Conservation (phyloP, 2,329 filamentous ascomycete genomes). For the Chrysosporium queenslandicum region DNA sequence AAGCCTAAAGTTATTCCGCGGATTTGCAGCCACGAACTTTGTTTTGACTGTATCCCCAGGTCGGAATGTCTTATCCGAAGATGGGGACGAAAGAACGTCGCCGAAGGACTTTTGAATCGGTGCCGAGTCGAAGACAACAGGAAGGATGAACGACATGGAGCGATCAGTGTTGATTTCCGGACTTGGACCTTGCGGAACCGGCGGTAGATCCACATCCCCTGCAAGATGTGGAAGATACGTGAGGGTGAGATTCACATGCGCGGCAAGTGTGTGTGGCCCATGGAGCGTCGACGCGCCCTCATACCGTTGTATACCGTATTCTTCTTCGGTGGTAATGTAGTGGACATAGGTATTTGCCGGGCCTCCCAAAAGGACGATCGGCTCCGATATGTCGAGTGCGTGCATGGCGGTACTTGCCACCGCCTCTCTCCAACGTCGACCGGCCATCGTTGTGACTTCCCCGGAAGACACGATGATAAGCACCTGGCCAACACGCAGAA, state of each 20-base stretch:
- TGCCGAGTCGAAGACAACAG: slow-evolving; percentile 63
- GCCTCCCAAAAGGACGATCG: slow-evolving; percentile 73
- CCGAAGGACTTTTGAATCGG: slow-evolving; percentile 62
- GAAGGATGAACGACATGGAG: slow-evolving; percentile 71
- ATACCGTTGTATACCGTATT: slow-evolving; percentile 77
- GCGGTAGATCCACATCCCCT: slow-evolving; percentile 36
- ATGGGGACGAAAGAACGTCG: slow-evolving; percentile 47
- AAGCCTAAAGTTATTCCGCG: slow-evolving; percentile 72
- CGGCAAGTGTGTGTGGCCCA: slow-evolving; percentile 69
- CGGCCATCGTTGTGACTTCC: slow-evolving; percentile 87
- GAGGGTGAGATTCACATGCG: slow-evolving; percentile 80
- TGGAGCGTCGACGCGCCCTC: slow-evolving; percentile 91
- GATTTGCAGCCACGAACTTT: slow-evolving; percentile 77
- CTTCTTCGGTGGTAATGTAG: slow-evolving; percentile 68
- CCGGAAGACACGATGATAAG: slow-evolving; percentile 75
- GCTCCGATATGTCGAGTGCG: slow-evolving; percentile 42
- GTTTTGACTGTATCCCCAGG: slow-evolving; percentile 54
- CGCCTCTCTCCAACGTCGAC: slow-evolving; percentile 71
- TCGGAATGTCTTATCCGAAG: slow-evolving; percentile 46
- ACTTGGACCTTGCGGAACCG: slow-evolving; percentile 45
- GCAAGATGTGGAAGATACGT: slow-evolving; percentile 58
- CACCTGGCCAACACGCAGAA: slow-evolving; percentile 72
- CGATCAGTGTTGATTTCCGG: slow-evolving; percentile 69
- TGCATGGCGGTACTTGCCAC: slow-evolving; percentile 48
- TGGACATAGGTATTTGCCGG: slow-evolving; percentile 87